phyloP scores from a whole-genome alignment of 441 rosid genomes.

The Geranium incanum region DNA sequence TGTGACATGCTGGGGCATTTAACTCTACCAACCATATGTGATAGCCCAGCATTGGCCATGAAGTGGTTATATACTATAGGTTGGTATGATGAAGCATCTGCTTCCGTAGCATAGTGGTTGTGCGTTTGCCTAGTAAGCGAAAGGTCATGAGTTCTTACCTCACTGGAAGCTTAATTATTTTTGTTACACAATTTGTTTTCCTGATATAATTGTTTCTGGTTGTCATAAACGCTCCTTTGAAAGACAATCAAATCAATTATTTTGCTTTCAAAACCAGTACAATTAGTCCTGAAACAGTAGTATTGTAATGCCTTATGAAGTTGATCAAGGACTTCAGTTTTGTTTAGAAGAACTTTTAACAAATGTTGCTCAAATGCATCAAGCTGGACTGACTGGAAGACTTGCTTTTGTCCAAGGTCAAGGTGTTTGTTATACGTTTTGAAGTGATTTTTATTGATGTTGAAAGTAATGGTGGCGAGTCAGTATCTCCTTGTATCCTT shows the following conservation, averaged over 20 bases:
- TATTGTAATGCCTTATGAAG: no score
- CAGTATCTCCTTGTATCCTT: no score
- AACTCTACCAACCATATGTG: neutral
- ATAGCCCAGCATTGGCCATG: neutral
- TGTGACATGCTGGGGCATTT: neutral
- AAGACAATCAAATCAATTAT: no score
- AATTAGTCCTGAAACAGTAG: no score
- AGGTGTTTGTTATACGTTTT: no score
- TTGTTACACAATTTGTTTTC: neutral
- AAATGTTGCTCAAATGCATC: no score
- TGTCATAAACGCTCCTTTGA: neutral
- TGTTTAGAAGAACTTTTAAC: neutral
- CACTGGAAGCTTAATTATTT: neutral
- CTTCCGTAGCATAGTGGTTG: constrained; percentile 8
- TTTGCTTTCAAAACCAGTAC: no score
- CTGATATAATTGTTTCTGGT: neutral
- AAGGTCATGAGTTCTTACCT: constrained; percentile 6
- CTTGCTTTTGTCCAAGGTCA: no score
- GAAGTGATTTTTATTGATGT: no score
- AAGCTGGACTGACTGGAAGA: no score
- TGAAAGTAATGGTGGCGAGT: no score
- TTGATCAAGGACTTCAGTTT: neutral
- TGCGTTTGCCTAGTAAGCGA: neutral
- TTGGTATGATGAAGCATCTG: neutral
- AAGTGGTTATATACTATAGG: neutral